Base-by-base conservation (phyloP, 352 stramenopile genomes). In the Pythium pyrilobum region DNA sequence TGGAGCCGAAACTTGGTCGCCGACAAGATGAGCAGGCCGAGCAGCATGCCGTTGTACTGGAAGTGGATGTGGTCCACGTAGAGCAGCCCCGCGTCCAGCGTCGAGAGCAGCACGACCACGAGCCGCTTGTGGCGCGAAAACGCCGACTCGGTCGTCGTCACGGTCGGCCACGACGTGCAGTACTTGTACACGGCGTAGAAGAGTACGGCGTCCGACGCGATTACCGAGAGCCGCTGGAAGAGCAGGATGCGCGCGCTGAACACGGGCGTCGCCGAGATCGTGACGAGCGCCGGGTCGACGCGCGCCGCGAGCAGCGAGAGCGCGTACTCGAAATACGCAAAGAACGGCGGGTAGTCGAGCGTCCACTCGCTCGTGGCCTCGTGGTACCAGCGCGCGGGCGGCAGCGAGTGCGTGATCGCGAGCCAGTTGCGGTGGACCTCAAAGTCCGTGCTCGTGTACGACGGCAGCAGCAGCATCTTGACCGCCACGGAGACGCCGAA, bases 391-490 rank as follows among this genome's bases (percentile, higher is more conserved):
- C 87, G 32, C 6, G 52, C 70, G 2, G 91, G 56, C 9, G 91
- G 91, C 39, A 97, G 67, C 55, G 89, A 77, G 49, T 88, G 62
- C 12, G 96, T 99, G 55, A 99, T 86, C 25, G 93, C 95, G 34
- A 99, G 81, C 97, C 97, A 99, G 68, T 99, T 99, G 24, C 96
- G 89, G 72, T 99, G 97, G 10, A 99, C 97, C 68, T 99, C 92
- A 72, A 98, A 98, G 74, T 99, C 96, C 9, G 96, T 98, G 46
- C 88, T 98, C 32, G 74, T 79, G 75, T 99, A 99, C 7, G 89
- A 93, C 1, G 84, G 86, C 18, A 96, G 67, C 18, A 99, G 77
- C 29, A 98, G 67, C 40, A 96, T 52, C 73, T 96, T 97, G 25
- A 96, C 40, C 33, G 41, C 60, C n/a, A 85, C 64, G 16, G 76